Conservation (phyloP, 495 filamentous ascomycete species). For the Neurospora sp. region DNA sequence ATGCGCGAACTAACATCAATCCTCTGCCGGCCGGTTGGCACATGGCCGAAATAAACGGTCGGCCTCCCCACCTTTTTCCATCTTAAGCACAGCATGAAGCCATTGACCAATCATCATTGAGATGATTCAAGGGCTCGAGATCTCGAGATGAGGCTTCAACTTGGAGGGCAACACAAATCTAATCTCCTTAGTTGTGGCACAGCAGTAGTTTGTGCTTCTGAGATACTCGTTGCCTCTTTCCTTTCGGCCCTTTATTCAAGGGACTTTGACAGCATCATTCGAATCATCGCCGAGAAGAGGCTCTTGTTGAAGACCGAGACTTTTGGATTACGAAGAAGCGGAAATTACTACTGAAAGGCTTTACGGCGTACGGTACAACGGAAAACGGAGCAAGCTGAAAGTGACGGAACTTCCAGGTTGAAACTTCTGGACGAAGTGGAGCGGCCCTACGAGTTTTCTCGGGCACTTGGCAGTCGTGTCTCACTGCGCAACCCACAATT, state of each 20-base stretch:
- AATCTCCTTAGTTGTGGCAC: not conserved
- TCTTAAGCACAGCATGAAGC: not conserved
- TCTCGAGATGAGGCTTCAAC: not conserved
- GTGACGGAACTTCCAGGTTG: not conserved
- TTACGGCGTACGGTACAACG: not conserved
- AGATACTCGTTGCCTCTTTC: not conserved
- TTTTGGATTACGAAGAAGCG: not conserved
- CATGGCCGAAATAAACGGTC: not conserved
- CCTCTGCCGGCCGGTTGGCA: not conserved
- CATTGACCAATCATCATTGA: not conserved
- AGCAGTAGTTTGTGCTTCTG: not conserved
- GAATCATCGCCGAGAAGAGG: not conserved
- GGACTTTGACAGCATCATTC: not conserved
- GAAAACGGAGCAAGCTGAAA: not conserved
- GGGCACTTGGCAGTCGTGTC: not conserved
- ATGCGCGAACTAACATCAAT: not conserved
- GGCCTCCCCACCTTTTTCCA: not conserved
- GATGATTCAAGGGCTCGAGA: not conserved
- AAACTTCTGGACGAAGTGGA: not conserved
- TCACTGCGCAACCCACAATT: not conserved
- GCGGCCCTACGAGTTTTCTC: not conserved
- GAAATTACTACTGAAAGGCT: not conserved
- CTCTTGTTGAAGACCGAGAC: not conserved
- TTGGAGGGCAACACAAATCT: not conserved
- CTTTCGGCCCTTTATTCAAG: not conserved